Percentiles rank a stretch among this genome's conserved stretches.
Evolutionary conservation across 2,329 filamentous ascomycete species (phyloP).

Genomic region (Hymenoscyphus scutula): DNA sequence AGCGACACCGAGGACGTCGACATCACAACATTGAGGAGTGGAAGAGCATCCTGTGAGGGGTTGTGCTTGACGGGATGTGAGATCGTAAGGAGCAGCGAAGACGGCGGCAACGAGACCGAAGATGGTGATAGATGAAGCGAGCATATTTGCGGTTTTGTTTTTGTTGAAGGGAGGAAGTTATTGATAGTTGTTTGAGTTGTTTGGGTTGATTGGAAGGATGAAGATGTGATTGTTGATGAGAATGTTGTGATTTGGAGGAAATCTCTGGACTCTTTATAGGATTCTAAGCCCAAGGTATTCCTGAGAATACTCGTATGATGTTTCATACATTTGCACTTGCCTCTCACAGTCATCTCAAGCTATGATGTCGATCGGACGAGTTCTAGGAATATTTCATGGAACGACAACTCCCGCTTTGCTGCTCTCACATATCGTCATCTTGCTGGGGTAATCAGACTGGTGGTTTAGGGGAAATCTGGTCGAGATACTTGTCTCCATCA

Average conservation of each 20-base stretch:
- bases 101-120: conserved; percentile 20
- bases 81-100: conserved; percentile 30
- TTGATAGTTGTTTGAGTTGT: conserved; percentile 44
- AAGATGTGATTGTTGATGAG: conserved; percentile 18
- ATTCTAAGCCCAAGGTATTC: not conserved
- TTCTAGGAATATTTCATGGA: conserved; percentile 11
- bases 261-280: conserved; percentile 17
- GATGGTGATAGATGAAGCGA: conserved; percentile 25
- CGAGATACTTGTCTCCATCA: not conserved
- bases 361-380: conserved; percentile 16
- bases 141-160: conserved; percentile 20
- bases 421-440: conserved; percentile 17
- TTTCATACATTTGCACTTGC: conserved; percentile 8
- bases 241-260: conserved; percentile 13
- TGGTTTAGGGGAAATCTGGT: not conserved
- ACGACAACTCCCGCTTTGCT: conserved; percentile 6
- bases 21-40: conserved; percentile 57
- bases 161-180: not conserved
- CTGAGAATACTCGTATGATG: conserved; percentile 16
- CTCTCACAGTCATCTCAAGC: conserved; percentile 11
- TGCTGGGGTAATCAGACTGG: not conserved
- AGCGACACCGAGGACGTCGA: conserved; percentile 57
- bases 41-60: conserved; percentile 41
- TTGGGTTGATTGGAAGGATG: conserved; percentile 39
- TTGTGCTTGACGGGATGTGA: conserved; percentile 37